Evolutionary conservation across 73 alveolate genomes (phyloP).

Genomic region (Symbiodinium natans): DNA sequence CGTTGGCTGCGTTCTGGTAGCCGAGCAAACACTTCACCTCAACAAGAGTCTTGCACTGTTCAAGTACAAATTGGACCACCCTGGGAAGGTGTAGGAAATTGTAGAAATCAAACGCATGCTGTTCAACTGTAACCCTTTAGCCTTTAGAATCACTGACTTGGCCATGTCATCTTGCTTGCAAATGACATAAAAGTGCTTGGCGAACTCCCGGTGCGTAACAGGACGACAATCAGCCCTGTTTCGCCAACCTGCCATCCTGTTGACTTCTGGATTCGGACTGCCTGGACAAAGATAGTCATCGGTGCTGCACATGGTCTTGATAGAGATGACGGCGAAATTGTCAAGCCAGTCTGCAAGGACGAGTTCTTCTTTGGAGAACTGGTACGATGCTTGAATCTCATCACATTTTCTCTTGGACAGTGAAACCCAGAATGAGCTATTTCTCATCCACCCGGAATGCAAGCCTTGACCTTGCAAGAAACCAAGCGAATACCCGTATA

Average conservation of each 20-base stretch:
- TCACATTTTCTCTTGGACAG: neutral
- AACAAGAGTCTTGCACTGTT: no score
- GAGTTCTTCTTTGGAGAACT: neutral
- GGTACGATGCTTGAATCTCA: neutral
- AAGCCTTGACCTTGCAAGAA: neutral
- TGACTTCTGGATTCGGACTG: neutral
- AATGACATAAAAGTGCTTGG: slow-evolving; percentile 7
- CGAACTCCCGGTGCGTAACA: neutral
- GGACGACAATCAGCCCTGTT: neutral
- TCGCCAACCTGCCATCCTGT: neutral
- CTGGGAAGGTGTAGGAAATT: no score
- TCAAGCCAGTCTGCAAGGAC: neutral
- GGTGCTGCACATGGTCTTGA: no score
- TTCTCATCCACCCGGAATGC: neutral
- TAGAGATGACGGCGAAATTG: no score
- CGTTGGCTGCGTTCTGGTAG: neutral
- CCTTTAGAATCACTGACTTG: no score
- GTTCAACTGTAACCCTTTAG: no score
- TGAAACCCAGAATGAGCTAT: neutral
- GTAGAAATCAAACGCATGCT: no score
- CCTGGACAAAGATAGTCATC: neutral
- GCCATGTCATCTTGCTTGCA: no score
- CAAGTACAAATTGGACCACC: no score
- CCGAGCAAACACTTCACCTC: slow-evolving; percentile 34
- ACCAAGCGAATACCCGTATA: neutral